A percentile compares a stretch with the other conserved stretches of the same genome.
These are phyloP conservation scores for Kwoniella sp. DNA, from an alignment of 768 basidiomycete species.

Conservation along the genomic window DNA sequence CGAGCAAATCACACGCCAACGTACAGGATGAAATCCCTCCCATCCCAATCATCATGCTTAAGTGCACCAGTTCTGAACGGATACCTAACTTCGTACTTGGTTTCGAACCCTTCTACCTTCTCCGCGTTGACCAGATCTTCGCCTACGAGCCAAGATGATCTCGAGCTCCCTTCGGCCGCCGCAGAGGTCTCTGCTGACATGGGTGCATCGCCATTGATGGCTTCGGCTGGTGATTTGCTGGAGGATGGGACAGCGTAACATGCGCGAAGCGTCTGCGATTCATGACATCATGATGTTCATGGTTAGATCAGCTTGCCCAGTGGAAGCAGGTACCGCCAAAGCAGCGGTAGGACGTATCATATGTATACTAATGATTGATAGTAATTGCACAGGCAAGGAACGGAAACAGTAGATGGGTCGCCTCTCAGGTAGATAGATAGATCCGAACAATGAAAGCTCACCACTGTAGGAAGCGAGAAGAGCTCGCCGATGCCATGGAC, in stretches of 20 bases:
- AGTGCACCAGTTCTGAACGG: constrained; percentile 35
- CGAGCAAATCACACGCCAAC: too few relatives aligned
- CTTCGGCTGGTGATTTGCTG: not conserved
- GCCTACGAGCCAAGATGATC: constrained; percentile 36
- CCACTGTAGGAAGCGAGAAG: constrained; percentile 37
- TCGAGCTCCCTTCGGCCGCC: constrained; percentile 1
- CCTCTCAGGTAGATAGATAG: too few relatives aligned
- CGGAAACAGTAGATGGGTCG: not conserved
- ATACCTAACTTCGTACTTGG: constrained; percentile 39
- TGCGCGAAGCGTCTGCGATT: constrained; percentile 34
- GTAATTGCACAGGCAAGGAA: too few relatives aligned
- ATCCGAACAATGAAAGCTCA: constrained; percentile 16
- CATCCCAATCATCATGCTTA: constrained; percentile 47
- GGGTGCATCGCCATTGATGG: not conserved
- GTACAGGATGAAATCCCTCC: constrained; percentile 42
- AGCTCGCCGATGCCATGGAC: constrained; percentile 38
- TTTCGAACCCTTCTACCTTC: constrained; percentile 24
- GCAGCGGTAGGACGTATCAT: too few relatives aligned
- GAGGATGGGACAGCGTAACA: constrained; percentile 37
- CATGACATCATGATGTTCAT: too few relatives aligned
- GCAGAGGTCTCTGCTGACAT: not conserved
- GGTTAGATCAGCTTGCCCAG: not conserved
- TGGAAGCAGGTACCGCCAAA: too few relatives aligned
- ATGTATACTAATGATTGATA: too few relatives aligned
- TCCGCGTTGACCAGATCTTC: constrained; percentile 34